Evolutionary conservation across 208 protist genomes (phyloP), one percentile per base, ranked within the genome.

Genomic region (Tritrichomonas musculus): DNA sequence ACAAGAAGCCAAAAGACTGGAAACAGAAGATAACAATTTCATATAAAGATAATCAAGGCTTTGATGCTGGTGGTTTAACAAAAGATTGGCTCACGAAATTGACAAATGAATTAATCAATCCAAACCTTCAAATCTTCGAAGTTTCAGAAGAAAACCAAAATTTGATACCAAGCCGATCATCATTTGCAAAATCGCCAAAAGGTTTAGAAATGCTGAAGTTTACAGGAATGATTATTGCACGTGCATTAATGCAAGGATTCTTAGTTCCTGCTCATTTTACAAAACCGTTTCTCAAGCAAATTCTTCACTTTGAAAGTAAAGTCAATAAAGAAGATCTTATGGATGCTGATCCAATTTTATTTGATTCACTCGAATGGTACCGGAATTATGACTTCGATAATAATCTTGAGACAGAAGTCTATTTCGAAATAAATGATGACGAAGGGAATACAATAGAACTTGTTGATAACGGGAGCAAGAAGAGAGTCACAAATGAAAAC

Each of bases 181-280:
- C n/a, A n/a, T n/a, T n/a, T n/a, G n/a, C n/a, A n/a, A n/a, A n/a
- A n/a, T n/a, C n/a, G n/a, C n/a, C n/a, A 11, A 50, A 98, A 69
- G 98, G 99, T 93, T 95, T 99, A 47, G 94, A 97, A n/a, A 99
- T 99, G 96, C 99, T 99, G 95, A 96, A 96, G 93, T 98, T 99
- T 94, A 95, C 96, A 47, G 97, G 96, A 64, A 88, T 94, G 27
- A 93, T 97, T 9, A 94, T 97, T 44, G 97, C 95, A 25, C 96
- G 96, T 77, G 96, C 96, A 53, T 95, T 98, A 22, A 96, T 96
- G n/a, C 96, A 99, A 95, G 96, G 97, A 65, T 96, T 98, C 4
- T 95, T 97, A 77, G 96, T 99, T n/a, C 98, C 99, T 92, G 97
- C 97, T 27, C 97, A 99, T 96, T 99, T 99, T 93, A 99, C 98